A percentile compares a stretch with the other conserved stretches of the same genome.
These are phyloP conservation scores for Talaromyces amestolkiae DNA, from an alignment of 2,329 filamentous ascomycete species.

Conservation along the genomic window DNA sequence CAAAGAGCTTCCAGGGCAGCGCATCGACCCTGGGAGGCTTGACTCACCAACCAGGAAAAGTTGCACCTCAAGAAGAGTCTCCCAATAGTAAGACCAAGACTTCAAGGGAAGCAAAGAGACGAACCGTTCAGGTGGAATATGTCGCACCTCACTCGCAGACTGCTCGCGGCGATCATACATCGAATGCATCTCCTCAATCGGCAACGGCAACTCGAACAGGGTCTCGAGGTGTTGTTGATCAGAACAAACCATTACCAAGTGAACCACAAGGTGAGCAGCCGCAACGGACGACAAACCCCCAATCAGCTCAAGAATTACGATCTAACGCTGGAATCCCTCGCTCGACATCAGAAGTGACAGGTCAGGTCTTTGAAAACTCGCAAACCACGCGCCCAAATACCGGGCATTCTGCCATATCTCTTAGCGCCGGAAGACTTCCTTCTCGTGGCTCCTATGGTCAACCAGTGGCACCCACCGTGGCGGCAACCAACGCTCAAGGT, in stretches of 20 bases:
- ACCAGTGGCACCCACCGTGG: conserved; percentile 80
- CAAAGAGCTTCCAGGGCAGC: conserved; percentile 60
- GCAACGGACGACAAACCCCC: conserved; percentile 21
- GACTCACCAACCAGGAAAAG: conserved; percentile 69
- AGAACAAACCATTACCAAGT: conserved; percentile 43
- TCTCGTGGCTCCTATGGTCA: conserved; percentile 82
- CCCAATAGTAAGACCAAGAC: conserved; percentile 58
- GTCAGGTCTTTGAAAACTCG: conserved; percentile 48
- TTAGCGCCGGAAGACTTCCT: conserved; percentile 60
- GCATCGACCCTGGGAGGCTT: conserved; percentile 58
- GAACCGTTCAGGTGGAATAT: conserved; percentile 97
- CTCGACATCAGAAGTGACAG: conserved; percentile 58
- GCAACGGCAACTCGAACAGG: conserved; percentile 19
- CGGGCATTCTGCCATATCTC: conserved; percentile 73
- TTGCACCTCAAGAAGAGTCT: conserved; percentile 56
- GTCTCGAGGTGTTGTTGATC: conserved; percentile 23
- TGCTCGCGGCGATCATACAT: conserved; percentile 59
- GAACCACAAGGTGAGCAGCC: conserved; percentile 17
- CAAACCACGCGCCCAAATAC: conserved; percentile 68
- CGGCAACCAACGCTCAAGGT: conserved; percentile 83
- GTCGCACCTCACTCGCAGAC: conserved; percentile 88
- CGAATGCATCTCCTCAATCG: conserved; percentile 22
- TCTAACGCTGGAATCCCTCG: conserved; percentile 53
- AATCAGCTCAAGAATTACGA: conserved; percentile 36
- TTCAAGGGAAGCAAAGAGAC: conserved; percentile 78